phyloP scores from a whole-genome alignment of 768 basidiomycete species.

The Strobilomyces confusus region DNA sequence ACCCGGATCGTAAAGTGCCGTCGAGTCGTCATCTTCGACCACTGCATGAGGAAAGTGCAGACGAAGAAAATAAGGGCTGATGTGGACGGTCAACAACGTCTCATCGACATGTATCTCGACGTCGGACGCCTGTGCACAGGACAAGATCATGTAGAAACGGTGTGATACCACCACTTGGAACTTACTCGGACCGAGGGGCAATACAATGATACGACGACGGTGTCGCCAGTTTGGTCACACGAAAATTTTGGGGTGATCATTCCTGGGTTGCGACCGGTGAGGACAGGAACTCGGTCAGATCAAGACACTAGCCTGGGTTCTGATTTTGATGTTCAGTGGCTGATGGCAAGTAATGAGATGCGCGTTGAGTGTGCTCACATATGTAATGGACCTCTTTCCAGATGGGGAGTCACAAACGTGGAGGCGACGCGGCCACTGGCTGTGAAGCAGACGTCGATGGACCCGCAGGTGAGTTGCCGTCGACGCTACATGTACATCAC shows the following conservation, averaged over 20 bases:
- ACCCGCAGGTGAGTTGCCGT: constrained; percentile 42
- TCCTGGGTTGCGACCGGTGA: background rate
- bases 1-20: constrained; percentile 70
- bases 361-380: background rate
- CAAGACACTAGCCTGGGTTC: background rate
- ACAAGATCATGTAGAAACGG: constrained; percentile 12
- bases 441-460: constrained; percentile 42
- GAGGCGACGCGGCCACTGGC: background rate
- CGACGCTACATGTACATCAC: constrained; percentile 26
- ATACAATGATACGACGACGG: constrained; percentile 58
- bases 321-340: background rate
- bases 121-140: constrained; percentile 61
- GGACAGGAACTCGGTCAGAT: background rate
- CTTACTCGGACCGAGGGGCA: constrained; percentile 71
- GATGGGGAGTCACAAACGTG: too few relatives aligned
- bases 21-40: constrained; percentile 60
- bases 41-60: constrained; percentile 68
- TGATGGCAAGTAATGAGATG: background rate
- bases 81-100: constrained; percentile 64
- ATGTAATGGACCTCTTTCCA: too few relatives aligned
- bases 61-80: constrained; percentile 83
- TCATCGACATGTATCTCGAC: constrained; percentile 76
- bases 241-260: constrained; percentile 81
- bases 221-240: constrained; percentile 56
- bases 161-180: background rate